phyloP scores from a whole-genome alignment of 1,284 basidiomycete species.

The Neonothopanus nambi region DNA sequence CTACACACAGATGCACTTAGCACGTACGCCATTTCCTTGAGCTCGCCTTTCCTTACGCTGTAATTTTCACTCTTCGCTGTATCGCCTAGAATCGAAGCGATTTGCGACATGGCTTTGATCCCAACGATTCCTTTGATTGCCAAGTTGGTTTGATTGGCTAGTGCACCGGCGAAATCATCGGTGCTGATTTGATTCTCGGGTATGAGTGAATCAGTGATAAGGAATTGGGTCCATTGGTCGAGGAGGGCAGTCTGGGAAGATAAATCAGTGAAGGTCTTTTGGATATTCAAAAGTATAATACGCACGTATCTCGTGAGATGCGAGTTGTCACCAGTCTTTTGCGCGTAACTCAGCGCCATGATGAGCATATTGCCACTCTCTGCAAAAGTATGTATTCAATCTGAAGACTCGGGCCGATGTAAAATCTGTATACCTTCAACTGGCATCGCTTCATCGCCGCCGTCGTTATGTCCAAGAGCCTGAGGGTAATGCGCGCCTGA shows the following conservation, averaged over 20 bases:
- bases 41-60: constrained; percentile 41
- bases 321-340: constrained; percentile 55
- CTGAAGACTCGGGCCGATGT: not conserved
- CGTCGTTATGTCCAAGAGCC: constrained; percentile 61
- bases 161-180: constrained; percentile 58
- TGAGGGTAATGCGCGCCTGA: constrained; percentile 47
- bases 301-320: constrained; percentile 55
- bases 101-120: constrained; percentile 67
- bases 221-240: constrained; percentile 72
- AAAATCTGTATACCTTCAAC: constrained; percentile 18
- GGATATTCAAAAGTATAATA: constrained; percentile 21
- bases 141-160: constrained; percentile 78
- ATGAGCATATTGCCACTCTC: constrained; percentile 78
- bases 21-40: not conserved
- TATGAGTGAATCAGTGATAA: constrained; percentile 66
- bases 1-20: constrained; percentile 32
- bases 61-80: constrained; percentile 52
- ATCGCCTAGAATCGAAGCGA: constrained; percentile 54
- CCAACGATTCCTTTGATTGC: constrained; percentile 79
- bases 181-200: constrained; percentile 66
- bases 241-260: constrained; percentile 50
- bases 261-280: not conserved
- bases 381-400: constrained; percentile 20
- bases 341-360: constrained; percentile 70
- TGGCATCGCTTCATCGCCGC: constrained; percentile 63